A percentile compares a stretch with the other conserved stretches of the same genome.
Conservation (phyloP, 2,329 filamentous ascomycete species). For the Ascochyta fabae region DNA sequence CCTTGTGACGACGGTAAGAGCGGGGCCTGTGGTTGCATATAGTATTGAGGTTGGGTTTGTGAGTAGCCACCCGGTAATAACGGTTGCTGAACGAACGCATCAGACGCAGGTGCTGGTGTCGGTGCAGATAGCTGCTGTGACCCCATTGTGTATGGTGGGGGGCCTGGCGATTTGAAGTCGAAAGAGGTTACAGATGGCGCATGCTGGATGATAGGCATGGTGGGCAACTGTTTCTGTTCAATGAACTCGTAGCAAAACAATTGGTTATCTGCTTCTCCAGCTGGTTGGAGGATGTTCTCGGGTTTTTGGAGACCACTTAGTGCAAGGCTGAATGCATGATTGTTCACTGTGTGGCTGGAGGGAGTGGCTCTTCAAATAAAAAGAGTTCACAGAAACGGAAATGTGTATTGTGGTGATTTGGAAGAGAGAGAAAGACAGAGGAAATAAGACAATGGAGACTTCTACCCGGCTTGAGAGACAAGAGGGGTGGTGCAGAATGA, state of each 20-base stretch:
- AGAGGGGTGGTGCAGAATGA: constrained; percentile 15
- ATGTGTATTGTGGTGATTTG: no score
- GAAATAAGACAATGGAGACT: neutral
- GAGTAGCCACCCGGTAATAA: constrained; percentile 23
- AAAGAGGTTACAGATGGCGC: constrained; percentile 22
- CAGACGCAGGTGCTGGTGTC: constrained; percentile 23
- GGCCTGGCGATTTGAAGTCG: constrained; percentile 23
- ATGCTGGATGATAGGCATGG: constrained; percentile 24
- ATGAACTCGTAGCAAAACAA: neutral
- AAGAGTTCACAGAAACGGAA: neutral
- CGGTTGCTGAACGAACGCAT: constrained; percentile 20
- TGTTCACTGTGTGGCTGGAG: constrained; percentile 15
- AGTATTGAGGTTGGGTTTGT: constrained; percentile 19
- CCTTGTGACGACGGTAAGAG: constrained; percentile 18
- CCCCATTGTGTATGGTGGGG: constrained; percentile 30
- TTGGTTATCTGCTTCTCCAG: neutral
- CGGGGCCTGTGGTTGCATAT: constrained; percentile 11
- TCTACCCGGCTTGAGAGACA: constrained; percentile 10
- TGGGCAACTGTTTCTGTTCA: neutral
- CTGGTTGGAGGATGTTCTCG: no score
- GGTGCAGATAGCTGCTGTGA: constrained; percentile 27
- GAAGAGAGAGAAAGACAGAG: neutral
- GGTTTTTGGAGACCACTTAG: neutral
- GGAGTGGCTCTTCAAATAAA: constrained; percentile 4
- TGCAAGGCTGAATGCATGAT: constrained; percentile 12